A percentile compares a stretch with the other conserved stretches of the same genome.
These are phyloP conservation scores for Teratosphaeria destructans DNA, from an alignment of 2,329 filamentous ascomycete genomes.

Conservation along the genomic window DNA sequence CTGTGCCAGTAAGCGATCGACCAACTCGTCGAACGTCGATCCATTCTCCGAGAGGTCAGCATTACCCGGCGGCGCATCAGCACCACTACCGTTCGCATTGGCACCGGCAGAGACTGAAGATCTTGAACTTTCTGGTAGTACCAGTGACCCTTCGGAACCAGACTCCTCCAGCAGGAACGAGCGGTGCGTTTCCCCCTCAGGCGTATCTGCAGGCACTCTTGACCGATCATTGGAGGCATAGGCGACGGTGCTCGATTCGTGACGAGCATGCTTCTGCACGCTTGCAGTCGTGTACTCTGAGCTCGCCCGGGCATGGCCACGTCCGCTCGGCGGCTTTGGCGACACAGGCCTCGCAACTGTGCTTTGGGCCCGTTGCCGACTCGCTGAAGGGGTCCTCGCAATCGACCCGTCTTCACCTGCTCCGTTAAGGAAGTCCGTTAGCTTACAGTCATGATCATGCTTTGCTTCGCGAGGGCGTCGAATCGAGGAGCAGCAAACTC, in stretches of 20 bases:
- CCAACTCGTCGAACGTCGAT: conserved; percentile 45
- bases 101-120: neutral
- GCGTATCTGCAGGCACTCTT: conserved; percentile 27
- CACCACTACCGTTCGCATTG: neutral
- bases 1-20: conserved; percentile 74
- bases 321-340: conserved; percentile 26
- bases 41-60: conserved; percentile 41
- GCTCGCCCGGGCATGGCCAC: conserved; percentile 37
- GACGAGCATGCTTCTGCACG: conserved; percentile 18
- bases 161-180: conserved; percentile 61
- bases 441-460: neutral
- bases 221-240: conserved; percentile 17
- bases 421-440: neutral
- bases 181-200: conserved; percentile 37
- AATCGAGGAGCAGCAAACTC: neutral
- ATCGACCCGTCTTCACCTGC: conserved; percentile 7
- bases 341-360: conserved; percentile 33
- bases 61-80: neutral
- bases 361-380: conserved; percentile 35
- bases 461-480: neutral
- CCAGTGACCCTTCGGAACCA: conserved; percentile 41
- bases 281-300: conserved; percentile 33
- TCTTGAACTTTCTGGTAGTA: neutral
- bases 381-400: conserved; percentile 17
- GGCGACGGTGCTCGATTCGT: conserved; percentile 23